Percentiles rank a stretch among this genome's conserved stretches.
Conservation (phyloP, 495 filamentous ascomycete species). For the Tuber indicum region DNA sequence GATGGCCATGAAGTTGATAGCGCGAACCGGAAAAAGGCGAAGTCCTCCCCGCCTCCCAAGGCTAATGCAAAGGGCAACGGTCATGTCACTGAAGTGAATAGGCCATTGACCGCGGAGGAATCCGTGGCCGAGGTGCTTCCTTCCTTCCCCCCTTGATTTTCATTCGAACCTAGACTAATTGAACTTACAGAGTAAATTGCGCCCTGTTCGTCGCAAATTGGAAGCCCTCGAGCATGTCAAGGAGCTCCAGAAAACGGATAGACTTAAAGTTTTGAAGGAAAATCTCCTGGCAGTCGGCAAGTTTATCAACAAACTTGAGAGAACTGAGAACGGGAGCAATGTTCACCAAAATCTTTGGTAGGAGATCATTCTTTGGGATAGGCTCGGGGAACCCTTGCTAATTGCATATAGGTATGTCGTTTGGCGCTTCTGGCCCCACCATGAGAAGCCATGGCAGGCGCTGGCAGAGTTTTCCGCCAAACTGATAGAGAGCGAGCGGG, state of each 20-base stretch:
- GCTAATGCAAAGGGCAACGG: conserved; percentile 24
- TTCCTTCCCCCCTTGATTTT: background rate
- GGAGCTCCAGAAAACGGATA: conserved; percentile 56
- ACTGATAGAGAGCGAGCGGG: conserved; percentile 33
- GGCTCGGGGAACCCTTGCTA: conserved; percentile 12
- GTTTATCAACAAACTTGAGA: conserved; percentile 46
- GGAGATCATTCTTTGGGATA: conserved; percentile 10
- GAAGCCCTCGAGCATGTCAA: conserved; percentile 58
- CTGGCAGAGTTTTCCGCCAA: conserved; percentile 38
- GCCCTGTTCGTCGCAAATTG: conserved; percentile 56
- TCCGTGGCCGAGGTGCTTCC: conserved; percentile 25
- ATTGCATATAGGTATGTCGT: conserved; percentile 32
- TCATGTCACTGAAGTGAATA: conserved; percentile 41
- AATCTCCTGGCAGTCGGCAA: conserved; percentile 50
- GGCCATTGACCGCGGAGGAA: conserved; percentile 34
- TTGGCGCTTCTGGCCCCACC: conserved; percentile 39
- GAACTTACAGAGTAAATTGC: conserved; percentile 50
- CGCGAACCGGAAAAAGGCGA: conserved; percentile 45
- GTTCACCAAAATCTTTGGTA: conserved; percentile 40
- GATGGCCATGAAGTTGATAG: conserved; percentile 32
- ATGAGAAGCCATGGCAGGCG: conserved; percentile 38
- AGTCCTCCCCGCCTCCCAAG: conserved; percentile 11
- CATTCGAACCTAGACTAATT: conserved; percentile 13
- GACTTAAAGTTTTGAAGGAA: conserved; percentile 50
- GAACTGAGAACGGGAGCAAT: conserved; percentile 39